A percentile compares a stretch with the other conserved stretches of the same genome.
phyloP scores from a whole-genome alignment of 1,284 basidiomycete species.

The Tranzscheliella williamsii region DNA sequence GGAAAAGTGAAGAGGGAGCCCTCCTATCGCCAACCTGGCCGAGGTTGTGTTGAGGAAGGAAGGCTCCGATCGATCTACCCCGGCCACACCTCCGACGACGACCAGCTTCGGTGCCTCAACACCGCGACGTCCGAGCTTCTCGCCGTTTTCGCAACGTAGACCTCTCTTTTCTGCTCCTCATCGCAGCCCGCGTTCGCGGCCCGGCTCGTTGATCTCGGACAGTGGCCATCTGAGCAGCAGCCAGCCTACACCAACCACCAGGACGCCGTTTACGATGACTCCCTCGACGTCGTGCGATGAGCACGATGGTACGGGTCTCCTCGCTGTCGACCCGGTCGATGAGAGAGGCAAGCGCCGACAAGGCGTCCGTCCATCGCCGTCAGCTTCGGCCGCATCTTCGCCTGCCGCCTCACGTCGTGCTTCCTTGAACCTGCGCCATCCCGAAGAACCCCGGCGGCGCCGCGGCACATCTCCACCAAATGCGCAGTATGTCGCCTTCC shows the following conservation, averaged over 20 bases:
- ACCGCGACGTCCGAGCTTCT: background rate
- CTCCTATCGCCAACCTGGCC: constrained; percentile 22
- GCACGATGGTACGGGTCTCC: too few relatives aligned
- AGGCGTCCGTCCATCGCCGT: too few relatives aligned
- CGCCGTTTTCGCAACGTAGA: background rate
- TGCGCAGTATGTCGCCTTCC: constrained; percentile 20
- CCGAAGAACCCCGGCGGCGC: too few relatives aligned
- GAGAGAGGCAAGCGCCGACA: too few relatives aligned
- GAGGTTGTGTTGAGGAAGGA: constrained; percentile 17
- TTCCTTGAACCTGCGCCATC: background rate
- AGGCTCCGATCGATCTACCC: constrained; percentile 10
- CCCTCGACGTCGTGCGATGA: too few relatives aligned
- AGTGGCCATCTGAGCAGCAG: too few relatives aligned
- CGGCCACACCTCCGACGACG: background rate
- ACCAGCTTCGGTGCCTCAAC: constrained; percentile 1
- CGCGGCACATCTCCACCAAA: constrained; percentile 14
- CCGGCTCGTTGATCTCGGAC: too few relatives aligned
- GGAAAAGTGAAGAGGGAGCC: constrained; percentile 29
- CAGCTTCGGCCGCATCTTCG: background rate
- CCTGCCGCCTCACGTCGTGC: background rate
- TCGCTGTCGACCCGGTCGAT: too few relatives aligned
- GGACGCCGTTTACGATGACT: too few relatives aligned
- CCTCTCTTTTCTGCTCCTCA: too few relatives aligned
- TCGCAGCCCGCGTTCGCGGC: too few relatives aligned
- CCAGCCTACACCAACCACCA: too few relatives aligned